These are phyloP conservation scores for Ceratocystiopsis brevicomis DNA, from an alignment of 2,329 filamentous ascomycete species.

Conservation along the genomic window DNA sequence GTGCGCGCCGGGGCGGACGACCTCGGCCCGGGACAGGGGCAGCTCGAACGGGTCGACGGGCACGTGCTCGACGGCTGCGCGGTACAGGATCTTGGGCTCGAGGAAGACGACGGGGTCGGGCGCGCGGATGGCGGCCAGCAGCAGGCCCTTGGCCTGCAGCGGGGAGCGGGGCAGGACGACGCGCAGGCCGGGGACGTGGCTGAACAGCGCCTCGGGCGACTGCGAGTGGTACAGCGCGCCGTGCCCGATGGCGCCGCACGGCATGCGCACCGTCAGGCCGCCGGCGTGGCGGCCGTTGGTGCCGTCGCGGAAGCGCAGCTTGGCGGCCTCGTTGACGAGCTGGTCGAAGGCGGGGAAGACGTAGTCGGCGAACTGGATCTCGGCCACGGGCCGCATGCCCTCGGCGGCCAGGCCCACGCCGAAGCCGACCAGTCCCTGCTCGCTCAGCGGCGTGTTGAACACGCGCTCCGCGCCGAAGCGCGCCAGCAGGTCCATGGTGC, in stretches of 20 bases:
- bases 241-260: slow-evolving; percentile 74
- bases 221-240: slow-evolving; percentile 79
- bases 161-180: slow-evolving; percentile 78
- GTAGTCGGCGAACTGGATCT: slow-evolving; percentile 93
- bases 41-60: slow-evolving; percentile 65
- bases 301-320: slow-evolving; percentile 62
- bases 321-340: slow-evolving; percentile 82
- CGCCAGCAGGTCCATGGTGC: slow-evolving; percentile 75
- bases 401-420: slow-evolving; percentile 78
- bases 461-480: slow-evolving; percentile 77
- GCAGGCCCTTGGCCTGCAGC: slow-evolving; percentile 69
- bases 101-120: slow-evolving; percentile 84
- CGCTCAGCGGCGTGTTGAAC: slow-evolving; percentile 88
- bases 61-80: slow-evolving; percentile 80
- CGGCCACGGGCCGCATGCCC: slow-evolving; percentile 81
- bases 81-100: slow-evolving; percentile 86
- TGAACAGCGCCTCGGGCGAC: slow-evolving; percentile 74
- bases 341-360: slow-evolving; percentile 87
- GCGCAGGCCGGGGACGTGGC: slow-evolving; percentile 66
- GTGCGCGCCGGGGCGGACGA: slow-evolving; percentile 62
- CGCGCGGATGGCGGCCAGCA: slow-evolving; percentile 57
- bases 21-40: slow-evolving; percentile 68
- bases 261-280: slow-evolving; percentile 77
- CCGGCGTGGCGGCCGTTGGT: slow-evolving; percentile 41
- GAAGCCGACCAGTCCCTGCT: slow-evolving; percentile 90